These are phyloP conservation scores for Salmacisia buchloeana DNA, from an alignment of 1,284 basidiomycete genomes.

Conservation along the genomic window DNA sequence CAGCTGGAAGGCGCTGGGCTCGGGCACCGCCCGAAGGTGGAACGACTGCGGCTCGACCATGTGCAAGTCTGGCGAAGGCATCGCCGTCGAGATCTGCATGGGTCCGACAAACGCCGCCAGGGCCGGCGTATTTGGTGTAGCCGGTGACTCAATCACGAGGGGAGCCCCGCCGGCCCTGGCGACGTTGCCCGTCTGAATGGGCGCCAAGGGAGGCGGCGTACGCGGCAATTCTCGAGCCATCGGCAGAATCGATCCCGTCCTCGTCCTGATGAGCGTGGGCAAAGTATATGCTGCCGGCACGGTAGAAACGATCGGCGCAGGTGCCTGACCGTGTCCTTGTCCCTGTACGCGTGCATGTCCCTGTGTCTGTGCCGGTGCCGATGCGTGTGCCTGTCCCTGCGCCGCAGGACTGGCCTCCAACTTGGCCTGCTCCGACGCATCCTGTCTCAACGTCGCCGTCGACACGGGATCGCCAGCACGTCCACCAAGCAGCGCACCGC, in stretches of 20 bases:
- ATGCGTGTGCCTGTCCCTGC: background rate
- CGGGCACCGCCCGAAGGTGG: no score
- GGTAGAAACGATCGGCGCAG: no score
- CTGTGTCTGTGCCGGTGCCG: no score
- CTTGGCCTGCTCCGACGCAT: background rate
- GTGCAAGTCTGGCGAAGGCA: constrained; percentile 2
- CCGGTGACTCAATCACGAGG: background rate
- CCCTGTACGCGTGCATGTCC: no score
- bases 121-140: background rate
- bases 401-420: background rate
- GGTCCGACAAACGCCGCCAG: background rate
- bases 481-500: background rate
- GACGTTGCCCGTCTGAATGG: background rate
- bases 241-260: background rate
- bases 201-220: background rate
- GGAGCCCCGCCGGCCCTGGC: background rate
- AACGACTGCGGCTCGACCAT: background rate
- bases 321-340: no score
- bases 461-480: background rate
- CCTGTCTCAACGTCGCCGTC: constrained; percentile 1
- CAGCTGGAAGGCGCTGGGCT: background rate
- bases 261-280: background rate
- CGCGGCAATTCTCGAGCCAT: background rate
- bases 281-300: no score
- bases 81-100: background rate